Evolutionary conservation across 2,329 filamentous ascomycete genomes (phyloP).

Genomic region (Cladobotryum protrusum): DNA sequence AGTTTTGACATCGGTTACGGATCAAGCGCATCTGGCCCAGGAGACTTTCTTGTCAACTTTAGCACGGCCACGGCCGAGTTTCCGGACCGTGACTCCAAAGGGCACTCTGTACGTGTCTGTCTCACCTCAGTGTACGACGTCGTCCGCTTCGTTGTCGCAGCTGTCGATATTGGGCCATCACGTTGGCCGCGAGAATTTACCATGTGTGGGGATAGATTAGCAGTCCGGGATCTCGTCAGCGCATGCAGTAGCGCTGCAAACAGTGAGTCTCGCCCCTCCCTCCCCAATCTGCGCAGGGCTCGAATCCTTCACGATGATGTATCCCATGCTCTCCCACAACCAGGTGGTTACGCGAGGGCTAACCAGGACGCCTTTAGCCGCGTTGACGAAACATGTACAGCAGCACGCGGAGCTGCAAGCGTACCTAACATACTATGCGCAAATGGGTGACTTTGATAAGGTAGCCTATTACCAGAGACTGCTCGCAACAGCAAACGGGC

Average conservation of each 20-base stretch:
- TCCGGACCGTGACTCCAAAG: conserved; percentile 46
- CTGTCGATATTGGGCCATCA: conserved; percentile 53
- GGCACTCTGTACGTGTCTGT: conserved; percentile 50
- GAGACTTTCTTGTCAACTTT: conserved; percentile 61
- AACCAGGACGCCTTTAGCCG: conserved; percentile 23
- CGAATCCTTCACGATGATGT: background rate
- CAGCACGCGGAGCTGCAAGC: conserved; percentile 36
- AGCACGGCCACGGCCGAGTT: conserved; percentile 52
- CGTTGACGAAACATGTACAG: conserved; percentile 32
- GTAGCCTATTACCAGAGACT: conserved; percentile 54
- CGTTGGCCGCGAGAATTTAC: conserved; percentile 64
- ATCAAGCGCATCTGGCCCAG: conserved; percentile 49
- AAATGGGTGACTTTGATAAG: conserved; percentile 41
- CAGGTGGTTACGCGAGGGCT: conserved; percentile 7
- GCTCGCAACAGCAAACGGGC: conserved; percentile 60
- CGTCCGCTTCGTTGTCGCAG: conserved; percentile 63
- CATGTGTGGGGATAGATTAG: conserved; percentile 61
- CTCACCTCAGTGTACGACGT: conserved; percentile 67
- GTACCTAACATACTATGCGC: conserved; percentile 36
- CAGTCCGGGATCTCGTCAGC: conserved; percentile 52
- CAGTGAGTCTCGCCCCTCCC: conserved; percentile 29
- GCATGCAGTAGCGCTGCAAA: conserved; percentile 44
- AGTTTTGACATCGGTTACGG: conserved; percentile 52
- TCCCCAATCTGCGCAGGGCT: conserved; percentile 5
- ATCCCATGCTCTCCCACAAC: background rate